Conservation (phyloP, 352 stramenopile genomes). For the Phytophthora pluvialis region DNA sequence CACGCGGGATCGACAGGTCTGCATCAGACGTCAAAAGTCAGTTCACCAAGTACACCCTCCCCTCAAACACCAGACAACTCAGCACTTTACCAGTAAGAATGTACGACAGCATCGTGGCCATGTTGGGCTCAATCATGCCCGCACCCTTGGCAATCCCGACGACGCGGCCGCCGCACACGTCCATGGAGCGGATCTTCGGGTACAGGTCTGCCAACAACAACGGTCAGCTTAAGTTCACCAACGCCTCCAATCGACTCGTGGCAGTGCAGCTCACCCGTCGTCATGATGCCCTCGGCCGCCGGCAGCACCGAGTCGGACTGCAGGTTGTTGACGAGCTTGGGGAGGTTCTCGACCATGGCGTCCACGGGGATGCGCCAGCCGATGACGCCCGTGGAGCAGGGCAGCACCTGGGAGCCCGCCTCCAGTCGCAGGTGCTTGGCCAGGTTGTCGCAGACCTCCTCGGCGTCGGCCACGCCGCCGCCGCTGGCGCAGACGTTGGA, state of each 20-base stretch:
- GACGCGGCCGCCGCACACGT: slow-evolving; percentile 90
- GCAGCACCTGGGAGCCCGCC: slow-evolving; percentile 89
- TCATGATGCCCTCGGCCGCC: slow-evolving; percentile 97
- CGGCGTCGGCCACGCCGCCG: slow-evolving; percentile 92
- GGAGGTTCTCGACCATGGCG: slow-evolving; percentile 82
- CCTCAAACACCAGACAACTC: neutral
- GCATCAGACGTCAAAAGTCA: slow-evolving; percentile 5
- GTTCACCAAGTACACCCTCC: neutral
- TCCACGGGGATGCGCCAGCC: slow-evolving; percentile 98
- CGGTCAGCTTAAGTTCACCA: neutral
- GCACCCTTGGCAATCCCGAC: slow-evolving; percentile 98
- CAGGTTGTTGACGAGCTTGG: slow-evolving; percentile 84
- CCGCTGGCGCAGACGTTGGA: slow-evolving; percentile 97
- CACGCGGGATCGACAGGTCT: slow-evolving; percentile 82
- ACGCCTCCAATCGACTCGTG: neutral
- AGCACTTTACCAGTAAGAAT: slow-evolving; percentile 78
- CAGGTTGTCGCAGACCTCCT: slow-evolving; percentile 94
- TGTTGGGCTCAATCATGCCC: slow-evolving; percentile 99
- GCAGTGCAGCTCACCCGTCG: slow-evolving; percentile 71
- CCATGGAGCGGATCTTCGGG: slow-evolving; percentile 88
- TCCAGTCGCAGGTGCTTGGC: slow-evolving; percentile 90
- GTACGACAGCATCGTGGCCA: slow-evolving; percentile 93
- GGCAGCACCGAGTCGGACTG: slow-evolving; percentile 94
- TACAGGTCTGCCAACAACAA: slow-evolving; percentile 67
- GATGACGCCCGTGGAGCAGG: slow-evolving; percentile 97